phyloP scores from a whole-genome alignment of 345 rosid species.

The Rhodomyrtus tomentosa region DNA sequence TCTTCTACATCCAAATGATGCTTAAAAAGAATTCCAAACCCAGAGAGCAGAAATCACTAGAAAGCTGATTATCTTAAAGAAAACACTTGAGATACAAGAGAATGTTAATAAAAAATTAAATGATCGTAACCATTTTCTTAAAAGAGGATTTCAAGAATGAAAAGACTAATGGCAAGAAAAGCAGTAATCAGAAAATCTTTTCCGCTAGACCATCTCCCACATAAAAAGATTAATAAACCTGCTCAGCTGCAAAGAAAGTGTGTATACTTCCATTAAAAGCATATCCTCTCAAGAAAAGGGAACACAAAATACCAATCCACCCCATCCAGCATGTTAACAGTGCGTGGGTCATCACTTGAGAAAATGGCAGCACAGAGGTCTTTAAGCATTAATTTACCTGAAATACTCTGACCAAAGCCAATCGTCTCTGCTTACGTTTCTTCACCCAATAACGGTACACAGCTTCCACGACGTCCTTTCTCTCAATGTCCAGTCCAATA shows the following conservation, averaged over 20 bases:
- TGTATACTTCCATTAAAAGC: neutral
- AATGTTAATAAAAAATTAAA: neutral
- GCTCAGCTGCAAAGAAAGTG: neutral
- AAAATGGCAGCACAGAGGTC: neutral
- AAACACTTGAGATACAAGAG: neutral
- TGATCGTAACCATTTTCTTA: neutral
- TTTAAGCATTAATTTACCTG: conserved; percentile 40
- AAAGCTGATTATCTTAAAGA: neutral
- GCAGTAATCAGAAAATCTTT: neutral
- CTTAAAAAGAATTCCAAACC: neutral
- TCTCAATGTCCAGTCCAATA: conserved; percentile 35
- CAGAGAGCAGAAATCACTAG: neutral
- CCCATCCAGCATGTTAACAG: neutral
- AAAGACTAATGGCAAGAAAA: neutral
- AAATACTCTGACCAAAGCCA: conserved; percentile 58
- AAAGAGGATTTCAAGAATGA: neutral
- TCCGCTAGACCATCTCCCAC: neutral
- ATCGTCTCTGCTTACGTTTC: conserved; percentile 59
- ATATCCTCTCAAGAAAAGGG: neutral
- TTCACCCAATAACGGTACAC: conserved; percentile 66
- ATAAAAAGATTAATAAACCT: neutral
- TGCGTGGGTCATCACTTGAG: neutral
- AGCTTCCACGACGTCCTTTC: conserved; percentile 54
- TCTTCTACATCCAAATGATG: neutral
- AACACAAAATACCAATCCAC: neutral